Percentiles rank a stretch among this genome's conserved stretches.
phyloP scores from a whole-genome alignment of 1,284 basidiomycete species.

The Boletellus deceptivus region DNA sequence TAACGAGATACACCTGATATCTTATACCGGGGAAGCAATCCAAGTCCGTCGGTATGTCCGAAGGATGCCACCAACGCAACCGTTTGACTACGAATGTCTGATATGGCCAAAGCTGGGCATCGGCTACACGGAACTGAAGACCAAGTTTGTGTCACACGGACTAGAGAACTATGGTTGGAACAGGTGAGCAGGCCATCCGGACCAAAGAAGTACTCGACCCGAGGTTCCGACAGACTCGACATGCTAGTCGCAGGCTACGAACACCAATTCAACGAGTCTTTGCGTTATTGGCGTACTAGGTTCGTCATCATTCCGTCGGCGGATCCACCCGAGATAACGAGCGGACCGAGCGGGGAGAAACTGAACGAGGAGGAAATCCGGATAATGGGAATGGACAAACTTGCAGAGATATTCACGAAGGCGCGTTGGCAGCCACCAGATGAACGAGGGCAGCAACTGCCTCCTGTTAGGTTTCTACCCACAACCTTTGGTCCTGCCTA shows the following conservation, averaged over 20 bases:
- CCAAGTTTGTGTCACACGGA: slow-evolving; percentile 77
- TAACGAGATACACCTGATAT: slow-evolving; percentile 92
- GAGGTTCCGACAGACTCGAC: slow-evolving; percentile 49
- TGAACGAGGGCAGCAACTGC: slow-evolving; percentile 49
- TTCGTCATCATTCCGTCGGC: slow-evolving; percentile 90
- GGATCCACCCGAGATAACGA: slow-evolving; percentile 56
- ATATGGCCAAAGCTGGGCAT: slow-evolving; percentile 91
- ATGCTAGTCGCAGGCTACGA: slow-evolving; percentile 88
- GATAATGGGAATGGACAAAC: slow-evolving; percentile 86
- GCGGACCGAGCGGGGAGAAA: slow-evolving; percentile 63
- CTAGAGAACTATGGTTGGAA: slow-evolving; percentile 84
- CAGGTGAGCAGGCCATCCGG: slow-evolving; percentile 42
- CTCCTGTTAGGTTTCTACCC: slow-evolving; percentile 68
- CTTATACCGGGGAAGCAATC: slow-evolving; percentile 84
- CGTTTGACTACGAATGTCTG: slow-evolving; percentile 81
- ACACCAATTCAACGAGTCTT: slow-evolving; percentile 73
- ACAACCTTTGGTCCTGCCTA: slow-evolving; percentile 81
- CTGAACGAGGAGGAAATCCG: slow-evolving; percentile 87
- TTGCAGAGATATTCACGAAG: slow-evolving; percentile 85
- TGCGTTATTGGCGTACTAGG: slow-evolving; percentile 93
- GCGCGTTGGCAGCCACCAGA: slow-evolving; percentile 73
- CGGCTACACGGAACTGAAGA: slow-evolving; percentile 79
- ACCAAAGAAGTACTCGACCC: background rate
- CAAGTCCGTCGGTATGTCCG: slow-evolving; percentile 88
- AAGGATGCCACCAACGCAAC: slow-evolving; percentile 60